Evolutionary conservation across 768 basidiomycete species (phyloP), one percentile per base, ranked within the genome.

Genomic region (Pulveroboletus sp.): DNA sequence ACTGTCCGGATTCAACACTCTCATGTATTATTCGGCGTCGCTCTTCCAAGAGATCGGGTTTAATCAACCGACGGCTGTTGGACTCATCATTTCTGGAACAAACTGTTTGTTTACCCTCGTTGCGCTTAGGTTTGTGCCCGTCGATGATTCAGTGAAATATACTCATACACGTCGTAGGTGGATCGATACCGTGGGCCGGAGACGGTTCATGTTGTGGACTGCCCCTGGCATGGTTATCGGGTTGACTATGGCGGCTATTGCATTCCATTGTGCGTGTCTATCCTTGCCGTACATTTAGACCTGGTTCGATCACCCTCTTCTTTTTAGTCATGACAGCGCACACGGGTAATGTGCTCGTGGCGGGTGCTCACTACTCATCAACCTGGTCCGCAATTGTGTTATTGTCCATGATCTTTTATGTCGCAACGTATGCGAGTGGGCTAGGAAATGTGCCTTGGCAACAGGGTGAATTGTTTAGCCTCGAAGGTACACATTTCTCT

Each of bases 361-460:
- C 80, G 19, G 82, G 83, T 4, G 71, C 75, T 11, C 62, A 75
- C 21, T 87, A 87, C 59, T 73, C 82, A 4, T 73, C 62, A 25
- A 62, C 73, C 16, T 89, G 82, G 83, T 85, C 84, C 5, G 76
- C 76, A 1, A 68, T 87, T 49, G 85, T 91, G 4, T 65, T 91
- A 16, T 51, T 84, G 6, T 78, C 84, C n/a, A 91, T 92, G 86
- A 81, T 93, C 55, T 61, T 87, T 55, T 92, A 85, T 67, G 88
- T 90, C 19, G 85, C 85, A 1, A 84, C 84, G 11, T 93, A 92
- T 60, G 90, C 87, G 0, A 85, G 79, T 3, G 85, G 88, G 5
- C 68, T 90, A 14, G 88, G 88, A 1, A 87, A 88, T 58, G 81
- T 90, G 3, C 90, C 90, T 0, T 91, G 90, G 90, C 87, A 90